Conservation (phyloP, 83 land plant species). For the Diphasiastrum complanatum region DNA sequence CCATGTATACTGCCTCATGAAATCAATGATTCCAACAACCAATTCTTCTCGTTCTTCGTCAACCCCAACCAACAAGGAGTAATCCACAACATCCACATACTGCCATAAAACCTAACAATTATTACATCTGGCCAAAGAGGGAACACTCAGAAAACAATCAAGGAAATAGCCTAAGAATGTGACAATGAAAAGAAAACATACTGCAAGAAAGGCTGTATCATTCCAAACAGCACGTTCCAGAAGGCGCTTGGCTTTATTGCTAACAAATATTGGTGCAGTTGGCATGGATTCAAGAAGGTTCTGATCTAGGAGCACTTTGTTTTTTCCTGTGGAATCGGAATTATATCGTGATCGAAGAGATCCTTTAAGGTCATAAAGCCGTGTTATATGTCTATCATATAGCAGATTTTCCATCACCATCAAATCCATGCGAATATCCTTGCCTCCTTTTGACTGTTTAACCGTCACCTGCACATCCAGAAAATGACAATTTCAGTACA, state of each 20-base stretch:
- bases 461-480: conserved; percentile 1
- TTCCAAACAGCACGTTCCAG: conserved; percentile 15
- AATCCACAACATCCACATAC: conserved; percentile 80
- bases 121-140: background rate
- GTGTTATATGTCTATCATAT: conserved; percentile 5
- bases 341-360: conserved; percentile 12
- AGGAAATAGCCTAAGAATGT: background rate
- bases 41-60: conserved; percentile 63
- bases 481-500: background rate
- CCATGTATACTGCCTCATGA: conserved; percentile 92
- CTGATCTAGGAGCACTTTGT: conserved; percentile 7
- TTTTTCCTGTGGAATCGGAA: conserved; percentile 5
- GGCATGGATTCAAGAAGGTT: conserved; percentile 14
- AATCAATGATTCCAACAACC: conserved; percentile 83
- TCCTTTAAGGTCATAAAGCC: conserved; percentile 12
- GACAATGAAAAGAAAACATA: background rate
- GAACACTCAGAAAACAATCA: background rate
- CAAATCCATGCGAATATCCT: conserved; percentile 11
- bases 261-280: conserved; percentile 14
- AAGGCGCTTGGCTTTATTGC: conserved; percentile 14
- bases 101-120: conserved; percentile 23
- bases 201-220: conserved; percentile 11
- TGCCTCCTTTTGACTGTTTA: conserved; percentile 7
- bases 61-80: conserved; percentile 76
- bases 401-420: conserved; percentile 18